phyloP scores from a whole-genome alignment of 176 grass and related monocot species.

The Coix lacrymajobi region DNA sequence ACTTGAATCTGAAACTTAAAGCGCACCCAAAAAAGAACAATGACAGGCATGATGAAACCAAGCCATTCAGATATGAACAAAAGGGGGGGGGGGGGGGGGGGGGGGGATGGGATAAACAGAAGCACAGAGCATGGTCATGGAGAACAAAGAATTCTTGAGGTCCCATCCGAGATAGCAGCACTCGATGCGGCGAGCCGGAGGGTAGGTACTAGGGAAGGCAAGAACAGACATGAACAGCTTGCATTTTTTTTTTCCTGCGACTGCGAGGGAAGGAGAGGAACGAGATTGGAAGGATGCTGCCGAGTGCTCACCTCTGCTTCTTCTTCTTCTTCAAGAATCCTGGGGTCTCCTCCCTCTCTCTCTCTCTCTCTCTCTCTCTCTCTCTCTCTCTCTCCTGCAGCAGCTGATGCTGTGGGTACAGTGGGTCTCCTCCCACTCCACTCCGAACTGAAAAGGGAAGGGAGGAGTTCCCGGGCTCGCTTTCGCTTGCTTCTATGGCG shows the following conservation, averaged over 20 bases:
- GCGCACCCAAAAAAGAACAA: too few relatives aligned
- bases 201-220: too few relatives aligned
- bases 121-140: neutral
- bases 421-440: neutral
- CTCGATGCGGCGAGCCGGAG: too few relatives aligned
- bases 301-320: neutral
- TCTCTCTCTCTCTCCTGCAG: neutral
- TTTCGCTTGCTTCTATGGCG: conserved; percentile 28
- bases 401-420: neutral
- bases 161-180: too few relatives aligned
- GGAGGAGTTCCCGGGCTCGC: neutral
- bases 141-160: neutral
- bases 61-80: too few relatives aligned
- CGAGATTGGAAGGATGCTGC: neutral
- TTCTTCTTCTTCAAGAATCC: neutral
- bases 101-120: too few relatives aligned
- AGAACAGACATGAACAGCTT: neutral
- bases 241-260: too few relatives aligned
- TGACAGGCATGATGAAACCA: too few relatives aligned
- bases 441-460: neutral
- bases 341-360: neutral
- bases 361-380: neutral
- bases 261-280: neutral
- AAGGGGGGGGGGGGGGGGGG: too few relatives aligned
- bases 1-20: neutral